Conservation (phyloP, 495 filamentous ascomycete genomes). For the Usnea hakonensis region DNA sequence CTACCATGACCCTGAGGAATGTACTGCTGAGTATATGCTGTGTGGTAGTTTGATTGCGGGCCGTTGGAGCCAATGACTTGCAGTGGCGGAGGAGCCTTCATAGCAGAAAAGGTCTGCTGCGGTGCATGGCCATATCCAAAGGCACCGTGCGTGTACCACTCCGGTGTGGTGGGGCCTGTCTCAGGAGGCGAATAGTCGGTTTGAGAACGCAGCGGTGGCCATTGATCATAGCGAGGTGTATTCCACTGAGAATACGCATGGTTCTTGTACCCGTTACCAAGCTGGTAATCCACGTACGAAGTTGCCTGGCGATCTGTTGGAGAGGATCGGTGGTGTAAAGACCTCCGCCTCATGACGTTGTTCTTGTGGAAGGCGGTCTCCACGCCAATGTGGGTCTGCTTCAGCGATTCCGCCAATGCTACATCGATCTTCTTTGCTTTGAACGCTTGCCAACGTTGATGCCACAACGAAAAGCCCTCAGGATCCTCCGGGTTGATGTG, state of each 20-base stretch:
- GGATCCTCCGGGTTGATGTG: conserved; percentile 64
- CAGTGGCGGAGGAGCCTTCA: conserved; percentile 35
- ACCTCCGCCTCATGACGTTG: conserved; percentile 42
- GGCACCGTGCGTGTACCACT: conserved; percentile 47
- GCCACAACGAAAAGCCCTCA: conserved; percentile 77
- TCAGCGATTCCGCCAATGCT: conserved; percentile 43
- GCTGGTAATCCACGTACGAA: conserved; percentile 22
- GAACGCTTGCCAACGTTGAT: conserved; percentile 77
- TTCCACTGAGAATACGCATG: conserved; percentile 30
- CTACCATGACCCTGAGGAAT: conserved; percentile 53
- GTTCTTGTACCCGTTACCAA: conserved; percentile 30
- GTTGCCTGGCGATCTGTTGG: conserved; percentile 8
- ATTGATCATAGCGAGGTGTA: conserved; percentile 42
- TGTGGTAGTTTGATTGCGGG: conserved; percentile 47
- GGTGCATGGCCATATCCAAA: conserved; percentile 51
- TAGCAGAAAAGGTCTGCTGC: conserved; percentile 36
- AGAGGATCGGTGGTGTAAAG: conserved; percentile 6
- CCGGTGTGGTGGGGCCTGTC: conserved; percentile 57
- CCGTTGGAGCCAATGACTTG: conserved; percentile 32
- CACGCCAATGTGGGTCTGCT: conserved; percentile 59
- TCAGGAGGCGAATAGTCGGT: conserved; percentile 61
- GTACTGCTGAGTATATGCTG: conserved; percentile 48
- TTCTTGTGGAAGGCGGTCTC: conserved; percentile 28
- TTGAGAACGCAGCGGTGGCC: conserved; percentile 44
- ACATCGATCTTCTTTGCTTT: conserved; percentile 52